phyloP scores from a whole-genome alignment of 768 basidiomycete species.

The Favolaschia claudopus region DNA sequence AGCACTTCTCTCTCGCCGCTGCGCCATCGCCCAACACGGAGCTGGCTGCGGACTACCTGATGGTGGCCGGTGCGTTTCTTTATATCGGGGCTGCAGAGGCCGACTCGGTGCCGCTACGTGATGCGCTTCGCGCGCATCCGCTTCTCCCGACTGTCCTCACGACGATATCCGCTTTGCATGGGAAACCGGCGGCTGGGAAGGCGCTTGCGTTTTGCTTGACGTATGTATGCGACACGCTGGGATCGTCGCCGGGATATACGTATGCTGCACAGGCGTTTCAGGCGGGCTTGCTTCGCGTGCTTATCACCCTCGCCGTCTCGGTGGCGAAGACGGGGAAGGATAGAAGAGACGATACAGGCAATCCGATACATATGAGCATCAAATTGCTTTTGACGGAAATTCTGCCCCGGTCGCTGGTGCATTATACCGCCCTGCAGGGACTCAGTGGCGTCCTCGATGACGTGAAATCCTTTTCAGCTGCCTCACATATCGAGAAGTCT shows the following conservation, averaged over 20 bases:
- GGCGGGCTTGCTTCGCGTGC: background rate
- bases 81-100: background rate
- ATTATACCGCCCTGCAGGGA: background rate
- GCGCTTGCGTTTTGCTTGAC: background rate
- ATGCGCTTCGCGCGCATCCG: background rate
- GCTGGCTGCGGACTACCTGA: background rate
- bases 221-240: background rate
- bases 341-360: no score
- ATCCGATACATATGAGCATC: no score
- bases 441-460: background rate
- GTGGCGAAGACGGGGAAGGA: background rate
- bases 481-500: background rate
- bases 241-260: background rate
- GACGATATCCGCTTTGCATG: background rate
- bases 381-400: background rate
- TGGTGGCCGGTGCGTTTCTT: background rate
- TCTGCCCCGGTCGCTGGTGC: background rate
- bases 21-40: no score
- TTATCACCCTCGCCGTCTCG: background rate
- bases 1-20: background rate
- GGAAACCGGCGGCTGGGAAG: background rate
- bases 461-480: background rate
- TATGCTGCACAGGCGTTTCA: background rate
- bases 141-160: background rate
- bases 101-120: background rate